A percentile compares a stretch with the other conserved stretches of the same genome.
Evolutionary conservation across 805 yeast genomes (phyloP).

Genomic region (Wickerhamomyces bovis): DNA sequence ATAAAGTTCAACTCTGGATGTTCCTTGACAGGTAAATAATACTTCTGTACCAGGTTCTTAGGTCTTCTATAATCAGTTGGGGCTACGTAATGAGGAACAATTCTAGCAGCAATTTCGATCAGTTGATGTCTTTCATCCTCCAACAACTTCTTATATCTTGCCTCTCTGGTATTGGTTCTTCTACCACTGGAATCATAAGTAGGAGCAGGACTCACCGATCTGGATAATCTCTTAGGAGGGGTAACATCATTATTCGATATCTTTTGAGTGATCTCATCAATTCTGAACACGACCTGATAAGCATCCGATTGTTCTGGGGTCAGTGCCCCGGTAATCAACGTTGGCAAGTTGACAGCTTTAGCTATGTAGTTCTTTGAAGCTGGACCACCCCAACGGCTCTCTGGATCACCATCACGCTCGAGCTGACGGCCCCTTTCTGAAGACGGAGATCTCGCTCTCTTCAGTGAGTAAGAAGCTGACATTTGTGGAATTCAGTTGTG

Average conservation of each 20-base stretch:
- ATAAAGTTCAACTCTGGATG: conserved; percentile 91
- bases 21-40: conserved; percentile 77
- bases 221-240: conserved; percentile 42
- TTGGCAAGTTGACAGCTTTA: conserved; percentile 28
- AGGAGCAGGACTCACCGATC: conserved; percentile 91
- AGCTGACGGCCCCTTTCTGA: conserved; percentile 10
- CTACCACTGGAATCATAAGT: conserved; percentile 77
- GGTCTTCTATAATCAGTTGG: conserved; percentile 74
- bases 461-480: background rate
- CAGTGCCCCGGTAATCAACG: conserved; percentile 38
- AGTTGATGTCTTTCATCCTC: conserved; percentile 78
- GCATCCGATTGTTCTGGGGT: conserved; percentile 79
- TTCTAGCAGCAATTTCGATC: conserved; percentile 66
- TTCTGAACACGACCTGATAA: conserved; percentile 61
- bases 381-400: conserved; percentile 14
- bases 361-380: conserved; percentile 9
- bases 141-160: conserved; percentile 49
- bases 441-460: background rate
- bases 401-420: background rate
- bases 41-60: conserved; percentile 70
- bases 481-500: background rate
- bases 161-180: conserved; percentile 80
- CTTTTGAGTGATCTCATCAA: conserved; percentile 70
- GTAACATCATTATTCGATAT: conserved; percentile 44
- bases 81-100: conserved; percentile 71